Evolutionary conservation across 441 rosid genomes (phyloP).

Genomic region (Lepidium campestre): DNA sequence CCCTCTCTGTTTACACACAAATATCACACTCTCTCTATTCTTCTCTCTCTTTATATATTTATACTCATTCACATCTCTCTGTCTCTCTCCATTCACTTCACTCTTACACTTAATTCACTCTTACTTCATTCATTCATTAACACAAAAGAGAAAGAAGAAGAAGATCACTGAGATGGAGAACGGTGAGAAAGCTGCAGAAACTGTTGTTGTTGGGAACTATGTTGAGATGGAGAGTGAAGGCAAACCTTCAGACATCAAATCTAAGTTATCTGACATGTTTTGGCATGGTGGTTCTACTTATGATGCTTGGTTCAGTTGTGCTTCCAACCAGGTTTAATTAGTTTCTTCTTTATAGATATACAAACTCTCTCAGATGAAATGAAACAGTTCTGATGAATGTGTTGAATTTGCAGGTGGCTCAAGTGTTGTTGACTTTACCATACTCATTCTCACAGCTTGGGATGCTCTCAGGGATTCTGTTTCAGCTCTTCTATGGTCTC

Average conservation of each 20-base stretch:
- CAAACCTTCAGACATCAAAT: constrained; percentile 48
- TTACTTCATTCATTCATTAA: neutral
- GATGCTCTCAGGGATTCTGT: constrained; percentile 64
- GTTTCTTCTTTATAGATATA: neutral
- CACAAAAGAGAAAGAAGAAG: neutral
- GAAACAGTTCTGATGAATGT: neutral
- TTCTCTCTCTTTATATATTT: neutral
- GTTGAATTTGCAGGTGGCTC: constrained; percentile 46
- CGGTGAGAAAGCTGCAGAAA: constrained; percentile 75
- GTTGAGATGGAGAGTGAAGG: constrained; percentile 91
- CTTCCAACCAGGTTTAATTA: constrained; percentile 52
- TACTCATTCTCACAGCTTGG: constrained; percentile 78
- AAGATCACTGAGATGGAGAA: constrained; percentile 29
- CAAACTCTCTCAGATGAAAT: neutral
- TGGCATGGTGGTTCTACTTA: constrained; percentile 82
- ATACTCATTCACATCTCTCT: no score
- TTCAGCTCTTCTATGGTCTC: constrained; percentile 70
- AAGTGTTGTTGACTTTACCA: constrained; percentile 67
- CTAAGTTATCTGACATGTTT: constrained; percentile 54
- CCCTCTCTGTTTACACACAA: constrained; percentile 37
- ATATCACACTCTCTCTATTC: constrained; percentile 32
- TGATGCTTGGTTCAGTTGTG: constrained; percentile 84
- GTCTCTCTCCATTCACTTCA: constrained; percentile 3
- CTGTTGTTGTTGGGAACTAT: constrained; percentile 81
- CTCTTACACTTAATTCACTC: neutral